These are phyloP conservation scores for Phaffomyces opuntiae DNA, from an alignment of 805 yeast species.

Conservation along the genomic window DNA sequence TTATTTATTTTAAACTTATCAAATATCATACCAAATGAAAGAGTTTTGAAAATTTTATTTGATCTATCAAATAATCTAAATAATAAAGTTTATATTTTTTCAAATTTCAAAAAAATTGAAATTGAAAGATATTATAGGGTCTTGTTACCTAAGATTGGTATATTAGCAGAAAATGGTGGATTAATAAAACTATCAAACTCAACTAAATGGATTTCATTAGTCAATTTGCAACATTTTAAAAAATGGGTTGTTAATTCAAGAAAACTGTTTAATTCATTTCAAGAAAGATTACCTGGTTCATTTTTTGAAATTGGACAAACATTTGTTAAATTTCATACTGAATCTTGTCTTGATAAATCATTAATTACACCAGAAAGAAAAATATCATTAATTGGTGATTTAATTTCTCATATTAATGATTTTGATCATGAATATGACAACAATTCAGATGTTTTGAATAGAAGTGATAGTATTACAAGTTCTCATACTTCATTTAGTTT, in stretches of 20 bases:
- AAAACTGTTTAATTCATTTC: slow-evolving; percentile 48
- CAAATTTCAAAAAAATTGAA: slow-evolving; percentile 55
- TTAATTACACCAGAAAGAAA: slow-evolving; percentile 55
- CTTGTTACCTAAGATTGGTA: slow-evolving; percentile 56
- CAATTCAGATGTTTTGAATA: slow-evolving; percentile 1
- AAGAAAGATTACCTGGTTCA: slow-evolving; percentile 78
- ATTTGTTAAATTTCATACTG: slow-evolving; percentile 70
- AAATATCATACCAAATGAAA: slow-evolving; percentile 49
- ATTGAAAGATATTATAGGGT: slow-evolving; percentile 64
- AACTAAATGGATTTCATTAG: slow-evolving; percentile 21
- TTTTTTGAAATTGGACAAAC: slow-evolving; percentile 68
- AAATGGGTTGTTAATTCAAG: slow-evolving; percentile 56
- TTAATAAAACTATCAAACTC: slow-evolving; percentile 50
- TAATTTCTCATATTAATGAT: slow-evolving; percentile 78
- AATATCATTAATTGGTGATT: slow-evolving; percentile 68
- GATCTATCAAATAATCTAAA: slow-evolving; percentile 40
- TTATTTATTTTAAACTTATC: slow-evolving; percentile 42
- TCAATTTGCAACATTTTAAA: slow-evolving; percentile 18
- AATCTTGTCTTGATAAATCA: slow-evolving; percentile 20
- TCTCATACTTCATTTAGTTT: background rate
- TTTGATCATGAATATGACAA: slow-evolving; percentile 35
- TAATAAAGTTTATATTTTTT: slow-evolving; percentile 67
- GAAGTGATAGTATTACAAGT: slow-evolving; percentile 28
- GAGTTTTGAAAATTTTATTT: slow-evolving; percentile 47
- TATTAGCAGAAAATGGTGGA: slow-evolving; percentile 89